Base-by-base conservation (phyloP, 352 stramenopile genomes). In the Phytopythium helicoides region DNA sequence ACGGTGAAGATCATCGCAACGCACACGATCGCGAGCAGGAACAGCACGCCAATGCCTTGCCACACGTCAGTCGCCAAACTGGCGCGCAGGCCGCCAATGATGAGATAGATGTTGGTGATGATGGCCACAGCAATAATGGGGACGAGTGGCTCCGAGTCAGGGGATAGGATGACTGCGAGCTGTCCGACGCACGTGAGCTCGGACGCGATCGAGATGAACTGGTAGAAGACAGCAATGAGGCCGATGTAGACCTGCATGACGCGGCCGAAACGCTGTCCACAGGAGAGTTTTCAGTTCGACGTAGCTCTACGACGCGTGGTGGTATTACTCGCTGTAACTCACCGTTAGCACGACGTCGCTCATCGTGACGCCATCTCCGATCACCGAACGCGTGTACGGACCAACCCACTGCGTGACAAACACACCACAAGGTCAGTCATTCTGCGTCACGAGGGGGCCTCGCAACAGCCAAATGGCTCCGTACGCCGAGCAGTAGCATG, bases 131-230 rank as follows among this genome's bases (percentile, higher is more conserved):
- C 65, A 19, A 86, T 49, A 41, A 89, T 87, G 26, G 76, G 65
- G 18, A 89, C 64, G n/a, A 82, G 58, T 28, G 77, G 61, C 51
- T 86, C 51, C 1, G 76, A 65, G 31, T 68, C 60, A 0, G 76
- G 76, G 4, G 73, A 79, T 28, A 89, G 52, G 49, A 83, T 77
- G 10, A 40, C 48, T 15, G 73, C 76, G 25, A 92, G 58, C n/a
- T 67, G 25, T 0, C 76, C 81, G 21, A 89, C 81, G 7, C 52
- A 74, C 35, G 81, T 89, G 52, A 87, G 61, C 59, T 92, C 81
- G 6, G 78, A 88, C 6, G 71, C 74, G 18, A 92, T 58, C 36
- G 74, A 92, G 65, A 92, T 87, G 52, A 92, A 88, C 66, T 92
- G 81, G 71, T 86, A 89, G 47, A 92, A 89, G 34, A 89, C 63